phyloP scores from a whole-genome alignment of 192 early-diverging fungal genomes.

The Kappamyces sp. region DNA sequence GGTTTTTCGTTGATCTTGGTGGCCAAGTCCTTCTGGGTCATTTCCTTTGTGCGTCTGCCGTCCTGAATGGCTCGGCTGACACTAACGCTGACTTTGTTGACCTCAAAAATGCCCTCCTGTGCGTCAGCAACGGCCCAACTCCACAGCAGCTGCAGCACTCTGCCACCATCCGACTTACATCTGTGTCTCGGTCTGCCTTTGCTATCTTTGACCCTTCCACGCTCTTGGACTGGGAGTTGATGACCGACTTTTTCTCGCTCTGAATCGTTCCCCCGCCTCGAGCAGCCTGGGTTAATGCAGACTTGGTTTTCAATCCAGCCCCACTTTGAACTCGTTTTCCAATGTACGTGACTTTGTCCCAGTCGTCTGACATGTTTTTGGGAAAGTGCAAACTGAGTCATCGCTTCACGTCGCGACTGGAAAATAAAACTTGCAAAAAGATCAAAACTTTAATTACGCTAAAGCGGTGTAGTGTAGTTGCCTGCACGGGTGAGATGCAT shows the following conservation, averaged over 20 bases:
- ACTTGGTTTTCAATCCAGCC: slow-evolving; percentile 27
- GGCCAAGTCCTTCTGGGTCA: slow-evolving; percentile 87
- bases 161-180: slow-evolving; percentile 39
- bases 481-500: too few species aligned
- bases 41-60: slow-evolving; percentile 64
- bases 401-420: too few species aligned
- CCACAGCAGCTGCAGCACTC: not conserved
- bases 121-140: not conserved
- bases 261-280: slow-evolving; percentile 63
- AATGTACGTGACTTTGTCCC: too few species aligned
- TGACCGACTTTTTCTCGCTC: slow-evolving; percentile 66
- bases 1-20: slow-evolving; percentile 90
- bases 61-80: slow-evolving; percentile 80
- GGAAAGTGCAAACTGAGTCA: too few species aligned
- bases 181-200: slow-evolving; percentile 81
- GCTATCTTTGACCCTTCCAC: slow-evolving; percentile 61
- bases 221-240: slow-evolving; percentile 24
- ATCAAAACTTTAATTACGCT: too few species aligned
- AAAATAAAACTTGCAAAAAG: too few species aligned
- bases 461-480: too few species aligned
- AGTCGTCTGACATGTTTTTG: too few species aligned
- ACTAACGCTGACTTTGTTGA: slow-evolving; percentile 53
- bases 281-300: slow-evolving; percentile 70
- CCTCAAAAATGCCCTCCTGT: slow-evolving; percentile 26
- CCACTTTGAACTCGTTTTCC: too few species aligned